Evolutionary conservation across 176 grass and related monocot genomes (phyloP).

Genomic region (Aegilops bicornis): DNA sequence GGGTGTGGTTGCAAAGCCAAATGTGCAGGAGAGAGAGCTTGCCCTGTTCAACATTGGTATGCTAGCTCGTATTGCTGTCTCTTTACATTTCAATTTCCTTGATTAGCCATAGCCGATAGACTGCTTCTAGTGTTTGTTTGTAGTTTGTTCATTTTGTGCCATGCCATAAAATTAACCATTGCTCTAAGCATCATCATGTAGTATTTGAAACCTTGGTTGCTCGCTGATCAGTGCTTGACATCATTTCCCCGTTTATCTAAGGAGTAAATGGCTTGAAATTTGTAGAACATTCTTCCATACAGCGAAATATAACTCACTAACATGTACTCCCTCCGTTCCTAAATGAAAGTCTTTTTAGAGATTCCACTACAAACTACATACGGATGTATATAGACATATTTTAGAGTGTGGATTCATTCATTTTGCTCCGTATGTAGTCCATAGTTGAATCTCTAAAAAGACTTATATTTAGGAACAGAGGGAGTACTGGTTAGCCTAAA

Average conservation of each 20-base stretch:
- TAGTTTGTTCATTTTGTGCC: background rate
- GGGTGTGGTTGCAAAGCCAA: conserved; percentile 62
- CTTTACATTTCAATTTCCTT: background rate
- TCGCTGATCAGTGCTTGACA: background rate
- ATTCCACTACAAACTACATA: too few relatives aligned
- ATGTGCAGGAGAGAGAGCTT: conserved; percentile 60
- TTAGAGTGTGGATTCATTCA: too few relatives aligned
- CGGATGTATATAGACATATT: too few relatives aligned
- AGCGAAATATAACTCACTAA: background rate
- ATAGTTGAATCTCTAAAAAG: too few relatives aligned
- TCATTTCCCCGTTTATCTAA: conserved; percentile 17
- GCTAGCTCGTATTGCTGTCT: background rate
- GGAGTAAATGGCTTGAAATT: background rate
- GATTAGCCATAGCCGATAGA: background rate
- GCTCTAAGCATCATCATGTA: background rate
- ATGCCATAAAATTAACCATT: background rate
- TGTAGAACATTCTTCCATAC: background rate
- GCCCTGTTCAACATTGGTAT: conserved; percentile 85
- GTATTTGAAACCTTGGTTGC: background rate
- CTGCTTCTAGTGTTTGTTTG: background rate
- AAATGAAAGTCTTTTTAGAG: too few relatives aligned
- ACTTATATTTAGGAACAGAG: too few relatives aligned
- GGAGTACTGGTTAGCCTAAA: background rate
- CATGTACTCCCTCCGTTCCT: too few relatives aligned
- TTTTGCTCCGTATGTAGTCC: too few relatives aligned